Percentiles rank a stretch among this genome's conserved stretches.
Evolutionary conservation across 2,329 filamentous ascomycete genomes (phyloP).

Genomic region (Fusarium scirpi): DNA sequence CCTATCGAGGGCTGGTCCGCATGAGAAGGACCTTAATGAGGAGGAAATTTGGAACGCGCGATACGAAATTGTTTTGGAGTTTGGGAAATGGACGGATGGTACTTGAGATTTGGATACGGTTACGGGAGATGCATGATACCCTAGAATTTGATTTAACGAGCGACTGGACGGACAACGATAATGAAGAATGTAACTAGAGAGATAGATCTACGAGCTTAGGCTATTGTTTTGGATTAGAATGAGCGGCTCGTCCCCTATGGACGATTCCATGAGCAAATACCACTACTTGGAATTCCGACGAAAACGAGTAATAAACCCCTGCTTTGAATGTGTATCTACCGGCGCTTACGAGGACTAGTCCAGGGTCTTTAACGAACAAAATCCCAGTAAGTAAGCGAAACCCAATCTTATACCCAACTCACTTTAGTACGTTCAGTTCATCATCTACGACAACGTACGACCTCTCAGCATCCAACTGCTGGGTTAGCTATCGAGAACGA

Average conservation of each 20-base stretch:
- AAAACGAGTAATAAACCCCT: neutral
- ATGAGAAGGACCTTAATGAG: neutral
- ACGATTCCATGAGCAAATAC: neutral
- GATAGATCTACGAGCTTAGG: neutral
- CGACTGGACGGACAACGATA: neutral
- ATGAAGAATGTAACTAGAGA: neutral
- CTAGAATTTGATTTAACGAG: conserved; percentile 22
- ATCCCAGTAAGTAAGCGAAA: conserved; percentile 1
- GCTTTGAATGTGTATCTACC: neutral
- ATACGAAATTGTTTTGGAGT: conserved; percentile 22
- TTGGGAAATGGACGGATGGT: neutral
- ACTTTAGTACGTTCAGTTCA: neutral
- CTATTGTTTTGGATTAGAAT: neutral
- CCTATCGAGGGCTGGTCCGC: conserved; percentile 18
- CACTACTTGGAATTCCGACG: neutral
- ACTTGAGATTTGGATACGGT: conserved; percentile 3
- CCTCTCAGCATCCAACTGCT: neutral
- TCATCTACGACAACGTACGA: neutral
- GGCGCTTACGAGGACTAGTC: neutral
- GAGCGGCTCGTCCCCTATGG: neutral
- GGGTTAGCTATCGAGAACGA: too few relatives aligned
- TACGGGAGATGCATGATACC: conserved; percentile 31
- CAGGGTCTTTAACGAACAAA: neutral
- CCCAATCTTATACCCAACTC: neutral
- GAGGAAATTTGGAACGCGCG: neutral